These are phyloP conservation scores for Alternaria sp. DNA, from an alignment of 2,329 filamentous ascomycete species.

Conservation along the genomic window DNA sequence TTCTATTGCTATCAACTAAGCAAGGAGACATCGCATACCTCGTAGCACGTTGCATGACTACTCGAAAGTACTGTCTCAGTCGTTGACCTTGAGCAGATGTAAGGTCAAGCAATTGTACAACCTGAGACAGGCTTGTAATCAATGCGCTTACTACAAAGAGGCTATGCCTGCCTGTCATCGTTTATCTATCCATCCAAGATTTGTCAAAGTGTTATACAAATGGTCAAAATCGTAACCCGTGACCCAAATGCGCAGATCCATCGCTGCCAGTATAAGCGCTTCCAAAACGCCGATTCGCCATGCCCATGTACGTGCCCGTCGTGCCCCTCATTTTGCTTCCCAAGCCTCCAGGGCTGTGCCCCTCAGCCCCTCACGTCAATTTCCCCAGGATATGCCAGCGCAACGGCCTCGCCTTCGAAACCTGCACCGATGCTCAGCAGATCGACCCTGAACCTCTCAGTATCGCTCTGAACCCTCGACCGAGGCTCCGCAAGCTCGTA, in stretches of 20 bases:
- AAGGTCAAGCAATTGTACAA: background rate
- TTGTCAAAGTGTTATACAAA: background rate
- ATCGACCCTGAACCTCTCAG: background rate
- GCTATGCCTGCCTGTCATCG: background rate
- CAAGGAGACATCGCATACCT: background rate
- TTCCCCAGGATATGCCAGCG: slow-evolving; percentile 4
- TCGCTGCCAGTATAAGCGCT: background rate
- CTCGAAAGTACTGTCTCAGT: background rate
- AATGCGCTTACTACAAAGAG: background rate
- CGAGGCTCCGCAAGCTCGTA: background rate
- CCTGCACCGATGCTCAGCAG: slow-evolving; percentile 4
- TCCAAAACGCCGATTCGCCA: background rate
- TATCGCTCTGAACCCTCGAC: background rate
- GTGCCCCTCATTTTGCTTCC: background rate
- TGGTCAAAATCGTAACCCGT: background rate
- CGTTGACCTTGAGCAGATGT: background rate
- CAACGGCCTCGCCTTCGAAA: slow-evolving; percentile 3
- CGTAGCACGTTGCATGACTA: background rate
- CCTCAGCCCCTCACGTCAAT: slow-evolving; percentile 14
- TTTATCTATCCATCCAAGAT: background rate
- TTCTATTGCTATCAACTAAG: background rate
- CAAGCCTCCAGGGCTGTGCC: background rate
- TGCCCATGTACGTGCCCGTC: background rate
- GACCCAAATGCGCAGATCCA: background rate
- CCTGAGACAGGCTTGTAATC: background rate